Base-by-base conservation (phyloP, 2,329 filamentous ascomycete species). In the Hypoxylon sp. region DNA sequence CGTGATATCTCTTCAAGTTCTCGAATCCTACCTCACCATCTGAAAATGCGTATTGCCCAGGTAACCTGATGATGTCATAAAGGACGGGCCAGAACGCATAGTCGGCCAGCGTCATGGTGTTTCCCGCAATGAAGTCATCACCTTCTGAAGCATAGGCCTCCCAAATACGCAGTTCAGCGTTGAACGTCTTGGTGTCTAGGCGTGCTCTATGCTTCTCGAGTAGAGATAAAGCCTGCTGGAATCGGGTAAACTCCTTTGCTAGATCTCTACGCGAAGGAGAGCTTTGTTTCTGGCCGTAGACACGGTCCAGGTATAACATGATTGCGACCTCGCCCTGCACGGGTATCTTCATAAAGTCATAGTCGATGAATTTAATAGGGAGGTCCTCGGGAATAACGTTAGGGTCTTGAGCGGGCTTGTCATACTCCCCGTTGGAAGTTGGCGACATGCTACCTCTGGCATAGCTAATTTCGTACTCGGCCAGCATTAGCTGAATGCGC, bases 291-390 rank as follows among this genome's bases (percentile, higher is more conserved):
- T 72, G 69, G 1, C 82, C 82, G 65, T 89, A 83, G 11, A 82
- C 78, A 1, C 85, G 81, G 65, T 92, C 86, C 0, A 92, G 80
- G 65, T 93, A 90, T 9, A 87, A 75, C 81, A 90, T 81, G 63
- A 89, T 85, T 34, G 83, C 83, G 1, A 84, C 57, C 43, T 86
- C 82, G 4, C 87, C 87, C 6, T 84, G 77, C 0, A 87, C 80
- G 0, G 76, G 78, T 1, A 86, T 83, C 64, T 81, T 82, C 23
- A 69, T 77, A 0, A 75, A 71, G 65, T 90, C 86, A 50, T 86
- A 88, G 71, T 90, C 87, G 25, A 85, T 78, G 55, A 88, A 87
- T 60, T 83, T 85, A 60, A 89, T 77, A 1, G 78, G 74, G 2
- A 77, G 43, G 13, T 70, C 72, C 5, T 75, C 73, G n/a, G 36